Base-by-base conservation (phyloP, 2,329 filamentous ascomycete species). In the Beauveria caledonica region DNA sequence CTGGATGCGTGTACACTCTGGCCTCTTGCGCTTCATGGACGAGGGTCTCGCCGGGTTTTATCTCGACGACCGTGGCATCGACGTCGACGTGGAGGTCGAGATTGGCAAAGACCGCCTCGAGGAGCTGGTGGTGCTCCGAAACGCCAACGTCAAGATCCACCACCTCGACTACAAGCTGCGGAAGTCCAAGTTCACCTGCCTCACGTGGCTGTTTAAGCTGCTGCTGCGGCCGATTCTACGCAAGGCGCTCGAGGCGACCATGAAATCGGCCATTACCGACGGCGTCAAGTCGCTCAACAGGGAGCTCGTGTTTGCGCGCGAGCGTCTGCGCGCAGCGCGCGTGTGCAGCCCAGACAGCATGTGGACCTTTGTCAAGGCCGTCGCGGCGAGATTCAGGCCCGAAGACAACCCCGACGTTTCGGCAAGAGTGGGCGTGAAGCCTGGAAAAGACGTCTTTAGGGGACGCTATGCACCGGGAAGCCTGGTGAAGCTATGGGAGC, bases 381-480 rank as follows among this genome's bases (percentile, higher is more conserved):
- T 97, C 1, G 77, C 89, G n/a, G 87, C 92, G 2, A 79, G 92
- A 1, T 76, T 96, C 62, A 82, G 83, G 48, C 88, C 89, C 0
- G 83, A 80, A 13, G 82, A 88, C 1, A 87, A 94, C 70, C 87
- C 90, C 1, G 89, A 96, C 70, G 66, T 95, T 1, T 87, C 94
- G 64, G 80, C 86, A 1, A 78, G 89, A 2, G 77, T 95, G 17
- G 91, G 91, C 1, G 76, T 96, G 10, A 81, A 82, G 25, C 78
- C 78, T 7, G 78, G 79, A 3, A 60, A 66, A 4, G 82, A 81
- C 11, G 76, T 93, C 0, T 97, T 97, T 77, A 85, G 86, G 66
- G 90, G 88, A 4, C 83, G 91, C 1, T 97, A 96, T 74, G 87
- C 93, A 1, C 93, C 93, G 0, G 92, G 91, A 0, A 96, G 92